phyloP scores from a whole-genome alignment of 805 yeast species.

The Candida nemodendra region DNA sequence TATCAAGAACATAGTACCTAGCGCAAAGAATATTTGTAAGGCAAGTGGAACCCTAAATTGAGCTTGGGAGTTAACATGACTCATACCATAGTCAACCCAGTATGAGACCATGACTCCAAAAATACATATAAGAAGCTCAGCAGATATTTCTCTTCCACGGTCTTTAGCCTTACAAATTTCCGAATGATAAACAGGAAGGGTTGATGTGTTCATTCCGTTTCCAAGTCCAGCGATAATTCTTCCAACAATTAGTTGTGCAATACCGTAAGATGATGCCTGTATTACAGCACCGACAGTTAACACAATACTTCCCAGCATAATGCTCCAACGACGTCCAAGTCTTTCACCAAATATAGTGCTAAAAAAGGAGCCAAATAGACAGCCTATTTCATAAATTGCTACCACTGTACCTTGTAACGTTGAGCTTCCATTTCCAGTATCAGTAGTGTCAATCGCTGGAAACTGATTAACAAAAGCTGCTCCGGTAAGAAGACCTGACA shows the following conservation, averaged over 20 bases:
- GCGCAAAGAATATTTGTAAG: constrained; percentile 57
- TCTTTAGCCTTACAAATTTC: constrained; percentile 65
- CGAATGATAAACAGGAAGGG: constrained; percentile 72
- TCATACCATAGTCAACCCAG: constrained; percentile 62
- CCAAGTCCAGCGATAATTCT: constrained; percentile 66
- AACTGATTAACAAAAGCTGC: constrained; percentile 60
- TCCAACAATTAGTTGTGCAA: constrained; percentile 54
- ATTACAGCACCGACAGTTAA: constrained; percentile 65
- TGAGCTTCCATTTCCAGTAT: constrained; percentile 16
- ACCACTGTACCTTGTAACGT: constrained; percentile 47
- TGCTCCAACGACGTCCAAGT: constrained; percentile 55
- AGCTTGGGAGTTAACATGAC: constrained; percentile 45
- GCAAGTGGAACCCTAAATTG: constrained; percentile 71
- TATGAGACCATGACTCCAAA: constrained; percentile 66
- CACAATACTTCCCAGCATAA: constrained; percentile 50
- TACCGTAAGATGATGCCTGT: constrained; percentile 46
- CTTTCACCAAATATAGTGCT: constrained; percentile 45
- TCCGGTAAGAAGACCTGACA: constrained; percentile 57
- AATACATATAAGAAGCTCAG: constrained; percentile 56
- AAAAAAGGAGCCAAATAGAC: constrained; percentile 44
- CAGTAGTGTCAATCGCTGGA: constrained; percentile 34
- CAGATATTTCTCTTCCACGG: constrained; percentile 68
- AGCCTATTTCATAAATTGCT: constrained; percentile 47
- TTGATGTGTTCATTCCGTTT: constrained; percentile 68
- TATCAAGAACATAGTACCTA: constrained; percentile 54